Base-by-base conservation (phyloP, 2,329 filamentous ascomycete species). In the Ustilaginoidea virens region DNA sequence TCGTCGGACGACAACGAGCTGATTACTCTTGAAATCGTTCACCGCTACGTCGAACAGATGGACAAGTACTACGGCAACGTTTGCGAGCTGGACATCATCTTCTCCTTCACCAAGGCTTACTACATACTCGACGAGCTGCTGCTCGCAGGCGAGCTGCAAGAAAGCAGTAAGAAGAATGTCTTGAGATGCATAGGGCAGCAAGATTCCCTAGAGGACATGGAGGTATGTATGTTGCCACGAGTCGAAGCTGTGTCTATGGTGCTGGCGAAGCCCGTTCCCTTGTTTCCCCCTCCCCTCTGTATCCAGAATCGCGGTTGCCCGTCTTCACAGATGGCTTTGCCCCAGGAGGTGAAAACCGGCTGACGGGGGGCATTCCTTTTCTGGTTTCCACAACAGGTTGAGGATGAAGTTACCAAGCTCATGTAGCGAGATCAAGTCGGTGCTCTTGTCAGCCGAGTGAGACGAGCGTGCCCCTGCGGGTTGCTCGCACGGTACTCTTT, bases 31-130 rank as follows among this genome's bases (percentile, higher is more conserved):
- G 90, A 98, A 57, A 85, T 98, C 51, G 92, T 98, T 47, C 90
- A 98, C 57, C 83, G 90, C 58, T 98, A 98, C 54, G 90, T 98
- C 50, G 90, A 98, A 58, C 90, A 98, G 61, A 98, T 98, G 90
- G 90, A 98, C 68, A 98, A 98, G 57, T 98, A 98, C 64, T 98
- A 96, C 56, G 90, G 90, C 56, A 98, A 98, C 55, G 90, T 98
- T 35, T 98, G 90, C 74, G 90, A 98, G 62, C 72, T 98, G 39
- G 86, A 96, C 55, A 94, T 96, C 58, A 98, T 98, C 55, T 98
- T 98, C 71, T 96, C 93, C 53, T 98, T 98, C 56, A 92, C 93
- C 45, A 98, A 98, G 58, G 90, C 90, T 35, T 98, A 98, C 58
- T 98, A 96, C 58, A 98, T 98, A 43, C 73, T 98, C 26, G 90